Conservation (phyloP, 306 rosid species). For the Aeschynomene evenia region DNA sequence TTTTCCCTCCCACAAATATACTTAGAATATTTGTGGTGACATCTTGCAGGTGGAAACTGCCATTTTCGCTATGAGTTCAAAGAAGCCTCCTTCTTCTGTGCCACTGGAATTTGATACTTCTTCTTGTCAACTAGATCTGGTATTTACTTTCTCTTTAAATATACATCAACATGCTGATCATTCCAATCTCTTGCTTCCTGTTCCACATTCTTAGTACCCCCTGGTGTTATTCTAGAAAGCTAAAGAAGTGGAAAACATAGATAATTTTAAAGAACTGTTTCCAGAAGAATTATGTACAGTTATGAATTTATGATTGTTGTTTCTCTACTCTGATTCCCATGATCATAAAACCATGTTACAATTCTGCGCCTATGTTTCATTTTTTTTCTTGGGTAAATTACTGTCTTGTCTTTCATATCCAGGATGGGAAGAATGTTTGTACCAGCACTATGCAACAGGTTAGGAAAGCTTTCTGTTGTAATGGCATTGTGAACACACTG, state of each 20-base stretch:
- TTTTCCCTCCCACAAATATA: not conserved
- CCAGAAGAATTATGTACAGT: not conserved
- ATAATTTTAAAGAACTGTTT: conserved; percentile 8
- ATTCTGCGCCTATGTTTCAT: not conserved
- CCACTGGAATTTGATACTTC: conserved; percentile 51
- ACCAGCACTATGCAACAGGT: conserved; percentile 91
- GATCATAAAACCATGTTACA: conserved; percentile 8
- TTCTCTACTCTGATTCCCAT: conserved; percentile 19
- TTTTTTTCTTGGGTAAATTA: conserved; percentile 12
- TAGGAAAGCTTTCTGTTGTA: conserved; percentile 28
- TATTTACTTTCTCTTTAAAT: conserved; percentile 41
- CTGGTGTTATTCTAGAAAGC: conserved; percentile 9
- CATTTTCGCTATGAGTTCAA: conserved; percentile 79
- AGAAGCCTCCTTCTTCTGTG: conserved; percentile 52
- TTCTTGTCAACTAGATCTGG: conserved; percentile 64
- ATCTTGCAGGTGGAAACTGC: conserved; percentile 83
- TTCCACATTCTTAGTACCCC: conserved; percentile 12
- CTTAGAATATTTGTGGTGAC: conserved; percentile 33
- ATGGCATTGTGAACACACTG: not conserved
- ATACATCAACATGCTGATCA: conserved; percentile 22
- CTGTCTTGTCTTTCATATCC: conserved; percentile 28
- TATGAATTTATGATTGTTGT: conserved; percentile 6
- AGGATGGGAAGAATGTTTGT: conserved; percentile 71
- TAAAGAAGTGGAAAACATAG: not conserved
- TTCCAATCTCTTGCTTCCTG: conserved; percentile 24